Base-by-base conservation (phyloP, 2,329 filamentous ascomycete genomes). In the Alternaria infectoria region DNA sequence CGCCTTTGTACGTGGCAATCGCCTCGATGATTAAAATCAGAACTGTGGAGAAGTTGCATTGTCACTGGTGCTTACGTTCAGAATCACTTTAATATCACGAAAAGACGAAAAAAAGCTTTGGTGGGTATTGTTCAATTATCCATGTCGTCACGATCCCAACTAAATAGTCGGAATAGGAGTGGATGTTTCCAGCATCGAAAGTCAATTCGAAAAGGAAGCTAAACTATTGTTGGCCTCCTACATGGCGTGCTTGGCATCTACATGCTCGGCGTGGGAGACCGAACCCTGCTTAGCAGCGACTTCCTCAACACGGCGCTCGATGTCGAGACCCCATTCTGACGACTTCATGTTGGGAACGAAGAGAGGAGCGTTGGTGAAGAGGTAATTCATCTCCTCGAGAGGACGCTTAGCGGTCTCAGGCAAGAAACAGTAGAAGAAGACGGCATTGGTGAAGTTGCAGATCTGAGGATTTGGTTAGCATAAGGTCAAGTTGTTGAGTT, bases 361-460 rank as follows among this genome's bases (percentile, higher is more conserved):
- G 77, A 86, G 84, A 9, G 89, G 89, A 0, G 89, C 87, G 71
- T 90, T 83, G n/a, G 84, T 86, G 76, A 91, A 90, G 47, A 90
- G 81, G 60, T 86, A 85, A 68, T 89, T 87, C 89, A 90, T 90
- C 79, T 90, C 89, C 72, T 91, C 90, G 2, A 91, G 83, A 0
- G 89, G 86, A 15, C 88, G 81, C 68, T 85, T 86, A 57, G 85
- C 85, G 0, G 90, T 92, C 79, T 91, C 90, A 0, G 90, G 90
- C 44, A 91, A 82, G 54, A 91, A 78, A 3, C 85, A 82, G 84
- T 88, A 92, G 82, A 92, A 92, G 81, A 89, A 90, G 28, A 90
- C 26, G 0, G 88, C 88, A 67, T 90, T 90, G 25, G 88, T 89
- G 71, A 90, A 87, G 75, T 92, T 92, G 77, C 89, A 90, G 30